Evolutionary conservation across 2,329 filamentous ascomycete species (phyloP), one percentile per base, ranked within the genome.

Genomic region (Cytospora chrysosperma): DNA sequence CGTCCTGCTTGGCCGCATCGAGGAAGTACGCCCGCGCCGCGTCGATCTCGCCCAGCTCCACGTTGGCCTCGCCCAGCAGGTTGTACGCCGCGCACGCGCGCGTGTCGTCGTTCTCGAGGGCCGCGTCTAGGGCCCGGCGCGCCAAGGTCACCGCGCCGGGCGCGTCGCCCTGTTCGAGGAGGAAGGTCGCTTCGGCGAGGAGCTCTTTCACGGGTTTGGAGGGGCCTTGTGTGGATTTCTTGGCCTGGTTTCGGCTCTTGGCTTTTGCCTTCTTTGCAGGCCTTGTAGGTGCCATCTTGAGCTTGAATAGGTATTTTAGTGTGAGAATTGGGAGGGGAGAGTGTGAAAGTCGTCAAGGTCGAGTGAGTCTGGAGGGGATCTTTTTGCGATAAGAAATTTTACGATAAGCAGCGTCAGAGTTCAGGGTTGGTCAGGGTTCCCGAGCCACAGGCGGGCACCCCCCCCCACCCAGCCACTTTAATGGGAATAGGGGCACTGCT

Each of bases 1-100:
- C 83, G 73, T 99, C 95, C 40, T 95, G 83, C 60, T 83, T 79
- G 43, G 90, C 89, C 0, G 95, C 92, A 53, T 85, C 82, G 65
- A 87, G 75, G 71, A 97, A 96, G 71, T 86, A 88, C 54, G 81
- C 77, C 64, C 89, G 83, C 50, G 94, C 94, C 19, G 85, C 79
- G 59, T 94, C 89, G 60, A 91, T 82, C 52, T 97, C 91, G 67
- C 95, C 93, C 3, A 91, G 77, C 73, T 97, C 92, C 62, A 97
- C 83, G 70, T 87, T 83, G 71, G 96, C 92, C 71, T 96, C 91
- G 61, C 90, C 93, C 26, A 95, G 82, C 37, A 96, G 79, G 69
- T 89, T 91, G 56, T 93, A 78, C 1, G 90, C 89, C 13, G 88
- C 75, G 54, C 73, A 62, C 10, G 60, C 56, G 21, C 73, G 82